Evolutionary conservation across 2,329 filamentous ascomycete genomes (phyloP).

Genomic region (Nothomitra cinnamomea): DNA sequence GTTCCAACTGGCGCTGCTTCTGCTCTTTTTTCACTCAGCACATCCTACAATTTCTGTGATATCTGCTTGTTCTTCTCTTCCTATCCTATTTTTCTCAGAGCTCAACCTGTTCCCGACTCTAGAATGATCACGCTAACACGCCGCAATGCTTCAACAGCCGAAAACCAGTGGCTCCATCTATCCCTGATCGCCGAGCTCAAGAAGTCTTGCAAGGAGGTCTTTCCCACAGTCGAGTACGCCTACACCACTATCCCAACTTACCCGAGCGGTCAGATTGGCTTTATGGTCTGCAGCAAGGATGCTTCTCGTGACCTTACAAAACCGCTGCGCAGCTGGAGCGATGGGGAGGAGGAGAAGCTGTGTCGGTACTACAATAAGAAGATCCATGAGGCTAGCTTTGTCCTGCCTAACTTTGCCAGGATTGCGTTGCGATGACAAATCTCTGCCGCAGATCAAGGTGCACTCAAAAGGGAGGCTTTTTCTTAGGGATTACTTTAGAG

Average conservation of each 20-base stretch:
- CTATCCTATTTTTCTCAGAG: background rate
- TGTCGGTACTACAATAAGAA: slow-evolving; percentile 97
- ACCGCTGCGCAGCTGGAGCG: slow-evolving; percentile 64
- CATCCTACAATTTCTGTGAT: background rate
- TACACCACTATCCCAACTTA: slow-evolving; percentile 99
- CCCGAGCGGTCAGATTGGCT: slow-evolving; percentile 96
- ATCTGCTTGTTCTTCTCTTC: background rate
- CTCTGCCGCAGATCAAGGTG: background rate
- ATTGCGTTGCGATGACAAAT: slow-evolving; percentile 34
- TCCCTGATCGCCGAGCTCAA: slow-evolving; percentile 86
- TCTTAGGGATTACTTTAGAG: background rate
- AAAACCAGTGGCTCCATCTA: slow-evolving; percentile 99
- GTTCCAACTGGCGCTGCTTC: too few relatives aligned
- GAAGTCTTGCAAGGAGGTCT: slow-evolving; percentile 92
- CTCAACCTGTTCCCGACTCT: background rate
- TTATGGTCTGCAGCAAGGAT: slow-evolving; percentile 99
- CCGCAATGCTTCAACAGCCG: slow-evolving; percentile 40
- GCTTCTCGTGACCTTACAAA: slow-evolving; percentile 64
- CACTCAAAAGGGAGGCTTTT: background rate
- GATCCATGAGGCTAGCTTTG: slow-evolving; percentile 87
- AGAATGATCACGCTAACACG: background rate
- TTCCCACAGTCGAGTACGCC: slow-evolving; percentile 93
- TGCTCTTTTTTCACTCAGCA: background rate
- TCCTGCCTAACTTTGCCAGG: slow-evolving; percentile 85
- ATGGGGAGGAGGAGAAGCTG: slow-evolving; percentile 80